A percentile compares a stretch with the other conserved stretches of the same genome.
Conservation (phyloP, 2,329 filamentous ascomycete species). For the Cyclaneusma minus region DNA sequence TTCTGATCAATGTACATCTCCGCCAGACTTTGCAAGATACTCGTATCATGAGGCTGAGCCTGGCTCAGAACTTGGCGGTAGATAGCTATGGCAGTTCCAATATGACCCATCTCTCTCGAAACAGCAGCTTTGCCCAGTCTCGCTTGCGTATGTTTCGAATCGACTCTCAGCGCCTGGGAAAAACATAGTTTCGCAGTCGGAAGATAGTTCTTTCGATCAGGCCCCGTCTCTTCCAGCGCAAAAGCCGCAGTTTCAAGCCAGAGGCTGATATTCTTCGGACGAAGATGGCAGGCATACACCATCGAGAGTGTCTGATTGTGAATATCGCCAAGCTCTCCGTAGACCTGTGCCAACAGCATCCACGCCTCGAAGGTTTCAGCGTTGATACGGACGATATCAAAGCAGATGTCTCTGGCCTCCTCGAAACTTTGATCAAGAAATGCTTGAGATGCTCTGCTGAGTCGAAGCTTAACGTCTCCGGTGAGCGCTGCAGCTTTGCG, state of each 20-base stretch:
- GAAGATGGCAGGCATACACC: conserved; percentile 45
- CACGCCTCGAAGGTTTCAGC: conserved; percentile 51
- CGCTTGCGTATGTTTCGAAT: conserved; percentile 36
- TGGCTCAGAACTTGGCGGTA: conserved; percentile 38
- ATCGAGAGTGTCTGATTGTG: conserved; percentile 42
- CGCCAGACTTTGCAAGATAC: conserved; percentile 19
- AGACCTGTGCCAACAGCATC: conserved; percentile 44
- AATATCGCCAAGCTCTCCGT: conserved; percentile 40
- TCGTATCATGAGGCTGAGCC: conserved; percentile 29
- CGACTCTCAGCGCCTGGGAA: conserved; percentile 40
- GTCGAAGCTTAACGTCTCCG: conserved; percentile 52
- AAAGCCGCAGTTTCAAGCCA: conserved; percentile 43
- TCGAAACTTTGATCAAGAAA: conserved; percentile 48
- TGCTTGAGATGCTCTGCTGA: conserved; percentile 51
- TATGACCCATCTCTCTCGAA: conserved; percentile 37
- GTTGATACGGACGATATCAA: conserved; percentile 53
- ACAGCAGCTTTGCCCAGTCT: conserved; percentile 44
- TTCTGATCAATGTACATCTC: conserved; percentile 19
- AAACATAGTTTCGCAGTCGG: conserved; percentile 42
- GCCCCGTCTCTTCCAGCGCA: conserved; percentile 33
- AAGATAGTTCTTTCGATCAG: conserved; percentile 27
- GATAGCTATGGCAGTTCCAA: conserved; percentile 36
- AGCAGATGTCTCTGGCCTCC: conserved; percentile 39
- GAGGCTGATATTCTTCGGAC: conserved; percentile 40
- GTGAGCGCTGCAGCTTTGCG: conserved; percentile 50